Evolutionary conservation across 1,284 basidiomycete genomes (phyloP), one percentile per base, ranked within the genome.

Genomic region (Sanghuangporus sanghuang): DNA sequence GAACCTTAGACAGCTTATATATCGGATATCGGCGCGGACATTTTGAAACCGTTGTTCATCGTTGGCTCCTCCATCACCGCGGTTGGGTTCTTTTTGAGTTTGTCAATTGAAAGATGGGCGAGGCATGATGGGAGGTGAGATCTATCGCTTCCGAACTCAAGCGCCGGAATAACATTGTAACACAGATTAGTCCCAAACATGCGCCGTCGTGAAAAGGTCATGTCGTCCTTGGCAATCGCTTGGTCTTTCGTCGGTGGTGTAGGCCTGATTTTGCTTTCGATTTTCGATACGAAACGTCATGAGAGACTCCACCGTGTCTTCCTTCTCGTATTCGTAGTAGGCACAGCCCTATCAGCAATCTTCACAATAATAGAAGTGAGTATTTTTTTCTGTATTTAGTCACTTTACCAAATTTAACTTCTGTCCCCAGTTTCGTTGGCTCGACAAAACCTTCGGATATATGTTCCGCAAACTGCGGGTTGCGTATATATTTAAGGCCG

Each of bases 21-120:
- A 57, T 90, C 87, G 23, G 89, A 91, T 69, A 74, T 91, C 39
- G 89, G 86, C 21, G 89, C 89, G 23, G 81, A 81, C 68, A 77
- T 80, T 52, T 75, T 92, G 39, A 90, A 91, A 70, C 89, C 89
- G 6, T 77, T 92, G 36, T 92, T 92, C 70, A 76, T 91, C 50
- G 75, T 78, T 7, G 84, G 84, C 14, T 85, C 83, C 68, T 75
- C 77, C 42, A 79, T 89, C 62, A 89, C 88, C 2, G 85, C 80
- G 1, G 73, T 81, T 1, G 77, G 79, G 0, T 89, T 91, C 72
- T 76, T 89, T 68, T 72, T 86, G 53, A 81, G 82, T 6, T 77
- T 91, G 23, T 66, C 77, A 2, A 70, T 86, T 44, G 87, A 90
- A 73, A 78, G 87, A 55, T 80, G 82, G 69, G 75, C 90, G 36